These are phyloP conservation scores for Globisporangium ultimum DNA, from an alignment of 352 stramenopile species.

Conservation along the genomic window DNA sequence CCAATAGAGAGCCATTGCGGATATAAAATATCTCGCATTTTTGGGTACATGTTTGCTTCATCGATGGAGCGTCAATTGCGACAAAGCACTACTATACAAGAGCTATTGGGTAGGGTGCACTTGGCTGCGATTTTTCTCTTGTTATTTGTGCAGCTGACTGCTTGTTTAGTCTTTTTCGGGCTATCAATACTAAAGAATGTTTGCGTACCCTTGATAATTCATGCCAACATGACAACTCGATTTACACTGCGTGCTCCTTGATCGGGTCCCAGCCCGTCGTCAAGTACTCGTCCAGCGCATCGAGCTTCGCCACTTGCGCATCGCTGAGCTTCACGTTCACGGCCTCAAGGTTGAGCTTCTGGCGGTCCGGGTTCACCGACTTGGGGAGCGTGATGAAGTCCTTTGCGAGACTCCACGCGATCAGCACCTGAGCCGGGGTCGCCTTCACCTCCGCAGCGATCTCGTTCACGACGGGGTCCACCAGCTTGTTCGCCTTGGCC, in stretches of 20 bases:
- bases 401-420: conserved; percentile 56
- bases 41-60: too few species aligned
- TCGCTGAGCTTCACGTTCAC: conserved; percentile 29
- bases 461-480: conserved; percentile 21
- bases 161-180: too few species aligned
- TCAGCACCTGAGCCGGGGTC: conserved; percentile 47
- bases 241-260: conserved; percentile 35
- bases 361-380: conserved; percentile 36
- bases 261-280: conserved; percentile 46
- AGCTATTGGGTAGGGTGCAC: too few species aligned
- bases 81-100: too few species aligned
- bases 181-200: too few species aligned
- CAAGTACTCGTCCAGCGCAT: conserved; percentile 41
- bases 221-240: too few species aligned
- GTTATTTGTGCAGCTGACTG: too few species aligned
- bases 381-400: conserved; percentile 63
- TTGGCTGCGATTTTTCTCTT: too few species aligned
- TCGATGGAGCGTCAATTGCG: too few species aligned
- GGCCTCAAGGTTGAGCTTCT: conserved; percentile 47
- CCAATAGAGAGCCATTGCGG: too few species aligned
- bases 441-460: conserved; percentile 31
- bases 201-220: too few species aligned
- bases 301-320: conserved; percentile 30
- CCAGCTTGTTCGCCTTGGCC: conserved; percentile 10
- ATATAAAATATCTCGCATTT: too few species aligned